Conservation (phyloP, 208 protist species). For the Phytomonas sp. region DNA sequence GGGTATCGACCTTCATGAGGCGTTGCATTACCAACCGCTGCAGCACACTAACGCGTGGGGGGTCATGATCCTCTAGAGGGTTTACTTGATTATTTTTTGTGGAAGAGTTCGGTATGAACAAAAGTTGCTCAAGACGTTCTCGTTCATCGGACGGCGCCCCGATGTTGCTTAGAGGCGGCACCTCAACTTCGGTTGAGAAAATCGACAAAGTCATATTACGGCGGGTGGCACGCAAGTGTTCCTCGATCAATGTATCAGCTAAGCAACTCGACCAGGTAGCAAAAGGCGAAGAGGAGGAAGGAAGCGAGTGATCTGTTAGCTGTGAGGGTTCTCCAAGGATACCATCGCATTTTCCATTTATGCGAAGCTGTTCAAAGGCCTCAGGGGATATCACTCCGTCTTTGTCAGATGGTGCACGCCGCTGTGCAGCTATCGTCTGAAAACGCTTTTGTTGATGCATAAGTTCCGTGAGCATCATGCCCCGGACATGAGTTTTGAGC, state of each 20-base stretch:
- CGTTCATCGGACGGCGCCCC: constrained; percentile 33
- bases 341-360: neutral
- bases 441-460: constrained; percentile 33
- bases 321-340: neutral
- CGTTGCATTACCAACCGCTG: constrained; percentile 28
- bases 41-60: constrained; percentile 40
- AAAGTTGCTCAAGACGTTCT: constrained; percentile 36
- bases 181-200: constrained; percentile 74
- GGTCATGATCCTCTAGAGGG: constrained; percentile 18
- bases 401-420: neutral
- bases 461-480: constrained; percentile 66
- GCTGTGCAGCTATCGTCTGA: constrained; percentile 10
- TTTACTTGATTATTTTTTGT: neutral
- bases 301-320: neutral
- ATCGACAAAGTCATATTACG: constrained; percentile 71
- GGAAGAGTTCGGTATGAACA: constrained; percentile 12
- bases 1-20: constrained; percentile 19
- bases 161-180: constrained; percentile 41
- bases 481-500: constrained; percentile 82
- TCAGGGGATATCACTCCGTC: constrained; percentile 11
- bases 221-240: constrained; percentile 68
- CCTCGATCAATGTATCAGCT: constrained; percentile 67
- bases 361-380: constrained; percentile 6
- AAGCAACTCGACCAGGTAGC: constrained; percentile 41
- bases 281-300: neutral